Conservation (phyloP, 2,329 filamentous ascomycete genomes). For the Raffaelea ambrosiae region DNA sequence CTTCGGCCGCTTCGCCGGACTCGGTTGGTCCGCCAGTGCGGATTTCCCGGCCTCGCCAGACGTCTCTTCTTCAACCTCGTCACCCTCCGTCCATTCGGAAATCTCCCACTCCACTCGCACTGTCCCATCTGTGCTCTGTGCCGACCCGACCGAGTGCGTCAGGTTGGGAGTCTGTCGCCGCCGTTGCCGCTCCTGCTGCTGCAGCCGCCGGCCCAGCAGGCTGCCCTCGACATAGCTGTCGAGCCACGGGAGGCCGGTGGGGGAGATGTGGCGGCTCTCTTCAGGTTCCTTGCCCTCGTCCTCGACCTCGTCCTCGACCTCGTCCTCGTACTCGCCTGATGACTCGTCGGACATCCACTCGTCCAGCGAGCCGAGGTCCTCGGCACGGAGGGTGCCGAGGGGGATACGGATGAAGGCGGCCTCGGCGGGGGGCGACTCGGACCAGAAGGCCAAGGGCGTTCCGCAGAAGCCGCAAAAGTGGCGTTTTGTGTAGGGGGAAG, state of each 20-base stretch:
- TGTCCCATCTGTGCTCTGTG: conserved; percentile 49
- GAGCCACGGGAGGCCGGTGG: conserved; percentile 68
- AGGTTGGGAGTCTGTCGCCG: neutral
- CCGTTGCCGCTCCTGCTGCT: conserved; percentile 25
- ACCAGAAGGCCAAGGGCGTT: conserved; percentile 77
- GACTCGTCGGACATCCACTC: conserved; percentile 53
- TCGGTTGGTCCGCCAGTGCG: conserved; percentile 30
- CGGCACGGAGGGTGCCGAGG: conserved; percentile 63
- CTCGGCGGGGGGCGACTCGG: conserved; percentile 60
- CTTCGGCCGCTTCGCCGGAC: conserved; percentile 43
- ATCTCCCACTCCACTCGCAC: conserved; percentile 76
- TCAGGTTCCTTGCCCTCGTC: neutral
- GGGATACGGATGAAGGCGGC: conserved; percentile 74
- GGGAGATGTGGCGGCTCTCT: neutral
- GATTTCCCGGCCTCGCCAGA: conserved; percentile 23
- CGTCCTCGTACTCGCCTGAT: conserved; percentile 17
- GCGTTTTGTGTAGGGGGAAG: conserved; percentile 44
- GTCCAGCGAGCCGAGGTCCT: conserved; percentile 65
- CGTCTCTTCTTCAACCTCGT: conserved; percentile 16
- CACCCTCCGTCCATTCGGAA: conserved; percentile 57
- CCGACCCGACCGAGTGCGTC: conserved; percentile 4
- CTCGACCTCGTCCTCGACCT: conserved; percentile 18
- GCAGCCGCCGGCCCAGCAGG: conserved; percentile 56
- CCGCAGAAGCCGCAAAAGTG: conserved; percentile 92
- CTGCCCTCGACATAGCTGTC: conserved; percentile 74